phyloP scores from a whole-genome alignment of 2,329 filamentous ascomycete genomes.

The Colletotrichum liaoningense region DNA sequence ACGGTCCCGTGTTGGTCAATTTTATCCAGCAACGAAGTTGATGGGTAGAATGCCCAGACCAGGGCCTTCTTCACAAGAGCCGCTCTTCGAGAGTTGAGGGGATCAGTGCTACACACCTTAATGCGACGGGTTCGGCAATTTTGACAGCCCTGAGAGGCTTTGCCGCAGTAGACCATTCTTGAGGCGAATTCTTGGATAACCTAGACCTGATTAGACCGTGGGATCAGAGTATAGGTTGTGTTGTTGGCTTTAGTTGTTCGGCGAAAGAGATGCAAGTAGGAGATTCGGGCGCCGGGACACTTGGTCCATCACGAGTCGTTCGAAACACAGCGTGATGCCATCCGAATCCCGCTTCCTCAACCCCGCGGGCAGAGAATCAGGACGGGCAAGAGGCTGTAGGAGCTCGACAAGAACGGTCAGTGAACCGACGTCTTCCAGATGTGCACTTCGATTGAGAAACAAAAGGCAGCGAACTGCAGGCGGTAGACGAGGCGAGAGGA shows the following conservation, averaged over 20 bases:
- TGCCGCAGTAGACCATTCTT: conserved; percentile 68
- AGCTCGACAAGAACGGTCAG: not conserved
- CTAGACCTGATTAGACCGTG: not conserved
- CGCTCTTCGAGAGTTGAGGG: not conserved
- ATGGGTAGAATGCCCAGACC: not conserved
- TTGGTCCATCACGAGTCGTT: conserved; percentile 24
- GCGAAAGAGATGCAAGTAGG: not conserved
- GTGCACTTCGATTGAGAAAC: not conserved
- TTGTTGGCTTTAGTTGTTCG: not conserved
- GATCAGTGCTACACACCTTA: conserved; percentile 55
- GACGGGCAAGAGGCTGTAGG: not conserved
- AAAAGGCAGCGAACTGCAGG: not conserved
- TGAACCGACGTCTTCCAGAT: not conserved
- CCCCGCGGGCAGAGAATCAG: not conserved
- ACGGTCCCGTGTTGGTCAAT: not conserved
- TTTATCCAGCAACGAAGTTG: not conserved
- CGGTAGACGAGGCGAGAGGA: not conserved
- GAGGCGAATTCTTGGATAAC: not conserved
- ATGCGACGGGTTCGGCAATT: conserved; percentile 65
- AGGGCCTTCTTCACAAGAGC: not conserved
- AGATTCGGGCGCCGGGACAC: not conserved
- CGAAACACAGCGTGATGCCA: conserved; percentile 26
- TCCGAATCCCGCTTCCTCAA: not conserved
- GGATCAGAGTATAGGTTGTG: not conserved
- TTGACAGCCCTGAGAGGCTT: conserved; percentile 66